phyloP scores from a whole-genome alignment of 306 rosid genomes.

The Rosa persica region DNA sequence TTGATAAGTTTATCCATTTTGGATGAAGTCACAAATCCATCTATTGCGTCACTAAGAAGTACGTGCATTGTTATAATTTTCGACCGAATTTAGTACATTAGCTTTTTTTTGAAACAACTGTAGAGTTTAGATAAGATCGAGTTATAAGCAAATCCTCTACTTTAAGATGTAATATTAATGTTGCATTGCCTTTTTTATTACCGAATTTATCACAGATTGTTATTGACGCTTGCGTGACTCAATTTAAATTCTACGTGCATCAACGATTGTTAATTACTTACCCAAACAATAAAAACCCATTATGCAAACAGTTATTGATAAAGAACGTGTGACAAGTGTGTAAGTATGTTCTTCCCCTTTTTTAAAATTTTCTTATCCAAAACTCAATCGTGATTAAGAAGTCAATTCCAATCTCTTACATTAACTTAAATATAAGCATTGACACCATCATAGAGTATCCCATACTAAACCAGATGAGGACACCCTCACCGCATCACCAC shows the following conservation, averaged over 20 bases:
- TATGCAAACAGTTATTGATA: not conserved
- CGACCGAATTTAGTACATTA: not conserved
- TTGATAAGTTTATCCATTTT: no score
- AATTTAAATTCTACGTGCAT: fast-evolving
- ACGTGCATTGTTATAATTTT: not conserved
- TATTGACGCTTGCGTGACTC: not conserved
- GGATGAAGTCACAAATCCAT: not conserved
- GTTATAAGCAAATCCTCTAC: not conserved
- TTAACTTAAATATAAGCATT: not conserved
- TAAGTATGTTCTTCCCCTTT: not conserved
- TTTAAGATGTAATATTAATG: not conserved
- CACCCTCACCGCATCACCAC: conserved; percentile 19
- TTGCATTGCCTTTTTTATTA: not conserved
- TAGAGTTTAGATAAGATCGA: not conserved
- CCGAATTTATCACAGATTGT: fast-evolving
- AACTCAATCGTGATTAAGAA: not conserved
- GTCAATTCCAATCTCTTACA: not conserved
- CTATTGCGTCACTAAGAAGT: no score
- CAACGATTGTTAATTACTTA: not conserved
- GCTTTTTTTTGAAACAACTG: not conserved
- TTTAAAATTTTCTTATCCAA: not conserved
- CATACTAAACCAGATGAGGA: conserved; percentile 28
- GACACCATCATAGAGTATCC: not conserved
- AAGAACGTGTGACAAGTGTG: not conserved
- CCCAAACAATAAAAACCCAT: not conserved